A percentile compares a stretch with the other conserved stretches of the same genome.
Conservation (phyloP, 352 stramenopile genomes). For the Pythium utonaiense region DNA sequence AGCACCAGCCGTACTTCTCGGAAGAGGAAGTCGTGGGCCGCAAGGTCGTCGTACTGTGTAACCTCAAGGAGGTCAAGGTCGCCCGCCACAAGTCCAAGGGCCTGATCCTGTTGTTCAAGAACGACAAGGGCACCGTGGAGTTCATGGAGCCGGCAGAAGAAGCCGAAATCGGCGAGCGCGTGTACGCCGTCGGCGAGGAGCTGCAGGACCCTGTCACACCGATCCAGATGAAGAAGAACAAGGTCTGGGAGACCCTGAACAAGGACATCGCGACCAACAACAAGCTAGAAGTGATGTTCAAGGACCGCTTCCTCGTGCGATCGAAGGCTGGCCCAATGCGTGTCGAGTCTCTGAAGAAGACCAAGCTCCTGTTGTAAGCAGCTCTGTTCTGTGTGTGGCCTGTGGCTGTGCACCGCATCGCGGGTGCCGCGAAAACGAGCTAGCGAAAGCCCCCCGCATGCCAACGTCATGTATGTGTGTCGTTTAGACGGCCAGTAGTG, state of each 20-base stretch:
- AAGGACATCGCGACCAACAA: constrained; percentile 78
- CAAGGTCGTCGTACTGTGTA: constrained; percentile 72
- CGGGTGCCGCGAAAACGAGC: neutral
- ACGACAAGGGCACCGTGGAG: constrained; percentile 56
- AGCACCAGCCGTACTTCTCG: constrained; percentile 73
- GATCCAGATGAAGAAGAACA: constrained; percentile 87
- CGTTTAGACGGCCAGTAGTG: constrained; percentile 1
- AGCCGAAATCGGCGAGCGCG: constrained; percentile 62
- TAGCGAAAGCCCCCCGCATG: neutral
- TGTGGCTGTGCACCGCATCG: neutral
- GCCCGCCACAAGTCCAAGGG: constrained; percentile 60
- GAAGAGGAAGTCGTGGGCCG: constrained; percentile 68
- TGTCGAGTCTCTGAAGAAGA: constrained; percentile 66
- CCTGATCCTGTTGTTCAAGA: constrained; percentile 48
- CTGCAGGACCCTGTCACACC: constrained; percentile 62
- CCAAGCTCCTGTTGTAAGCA: constrained; percentile 15
- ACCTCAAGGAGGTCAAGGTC: constrained; percentile 76
- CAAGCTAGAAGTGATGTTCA: constrained; percentile 72
- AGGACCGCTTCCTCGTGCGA: constrained; percentile 53
- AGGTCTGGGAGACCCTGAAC: constrained; percentile 70
- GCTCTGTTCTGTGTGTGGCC: neutral
- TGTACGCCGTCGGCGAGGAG: constrained; percentile 73
- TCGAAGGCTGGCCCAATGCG: constrained; percentile 49
- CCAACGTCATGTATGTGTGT: neutral
- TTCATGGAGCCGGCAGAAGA: constrained; percentile 59